Base-by-base conservation (phyloP, 768 basidiomycete species). In the Psilocybe cubensis region DNA sequence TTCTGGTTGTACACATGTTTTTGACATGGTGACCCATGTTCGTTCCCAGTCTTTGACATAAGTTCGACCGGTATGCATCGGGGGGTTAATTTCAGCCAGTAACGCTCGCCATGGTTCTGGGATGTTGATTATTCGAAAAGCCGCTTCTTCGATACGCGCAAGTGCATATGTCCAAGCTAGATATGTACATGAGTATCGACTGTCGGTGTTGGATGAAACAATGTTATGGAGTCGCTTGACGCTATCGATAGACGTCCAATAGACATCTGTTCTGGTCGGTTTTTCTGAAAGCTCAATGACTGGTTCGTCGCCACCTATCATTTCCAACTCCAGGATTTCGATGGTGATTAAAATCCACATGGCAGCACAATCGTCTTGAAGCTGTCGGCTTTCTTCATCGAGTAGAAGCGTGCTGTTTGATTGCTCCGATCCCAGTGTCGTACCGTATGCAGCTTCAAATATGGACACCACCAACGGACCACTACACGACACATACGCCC, bases 121-220 rank as follows among this genome's bases (percentile, higher is more conserved):
- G 29, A 87, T 69, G 57, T 83, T 79, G 61, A 80, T 76, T 65
- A 77, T 62, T 46, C 81, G 71, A n/a, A 63, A 53, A 1, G 79
- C 82, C 50, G 79, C 76, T 11, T 75, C 67, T 18, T 76, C 68
- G n/a, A 91, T 67, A 28, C 86, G 81, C 10, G 87, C 87, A 3
- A 96, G 81, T 1, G 95, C 83, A 66, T 87, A 92, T 0, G 94
- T 80, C 96, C 96, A 98, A 0, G 87, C 87, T 5, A 95, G 76
- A 63, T 91, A 89, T 3, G 88, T 80, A 61, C 87, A 86, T 0
- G 84, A 79, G 64, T 86, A 86, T 60, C 91, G 87, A 62, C 84
- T 83, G 52, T 83, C 78, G 1, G 79, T 69, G 49, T 89, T 79
- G 1, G 82, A 76, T 3, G 78, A 79, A 31, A 93, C 83, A 21